These are phyloP conservation scores for Fusarium albosuccineum DNA, from an alignment of 2,329 filamentous ascomycete genomes.

Conservation along the genomic window DNA sequence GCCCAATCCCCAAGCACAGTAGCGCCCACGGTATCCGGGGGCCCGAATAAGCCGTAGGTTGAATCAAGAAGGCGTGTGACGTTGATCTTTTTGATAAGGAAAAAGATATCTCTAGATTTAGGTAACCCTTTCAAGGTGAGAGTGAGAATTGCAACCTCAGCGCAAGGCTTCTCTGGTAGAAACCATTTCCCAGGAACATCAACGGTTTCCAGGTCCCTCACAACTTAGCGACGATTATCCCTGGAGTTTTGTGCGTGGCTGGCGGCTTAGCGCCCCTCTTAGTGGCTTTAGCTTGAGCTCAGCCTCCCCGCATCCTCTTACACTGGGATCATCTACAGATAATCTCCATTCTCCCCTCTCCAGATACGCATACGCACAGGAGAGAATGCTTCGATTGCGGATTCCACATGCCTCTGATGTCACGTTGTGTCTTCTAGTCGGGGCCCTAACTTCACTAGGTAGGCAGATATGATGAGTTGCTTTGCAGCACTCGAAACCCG, in stretches of 20 bases:
- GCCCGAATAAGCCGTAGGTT: not conserved
- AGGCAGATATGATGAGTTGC: not conserved
- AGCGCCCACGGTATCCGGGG: slow-evolving; percentile 9
- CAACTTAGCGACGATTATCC: not conserved
- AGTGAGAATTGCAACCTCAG: too few species aligned
- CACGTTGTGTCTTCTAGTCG: too few species aligned
- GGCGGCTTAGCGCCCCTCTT: slow-evolving; percentile 28
- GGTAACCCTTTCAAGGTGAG: too few species aligned
- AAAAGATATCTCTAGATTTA: not conserved
- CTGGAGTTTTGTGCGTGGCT: slow-evolving; percentile 29
- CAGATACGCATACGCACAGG: too few species aligned
- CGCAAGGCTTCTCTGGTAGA: too few species aligned
- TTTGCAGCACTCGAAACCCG: not conserved
- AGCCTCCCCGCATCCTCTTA: slow-evolving; percentile 32
- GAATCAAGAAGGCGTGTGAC: not conserved
- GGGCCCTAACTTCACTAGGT: too few species aligned
- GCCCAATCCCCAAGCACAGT: slow-evolving; percentile 5
- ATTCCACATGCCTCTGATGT: too few species aligned
- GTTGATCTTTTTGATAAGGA: not conserved
- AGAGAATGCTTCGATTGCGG: too few species aligned
- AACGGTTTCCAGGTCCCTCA: not conserved
- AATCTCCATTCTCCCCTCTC: too few species aligned
- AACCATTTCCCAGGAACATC: too few species aligned
- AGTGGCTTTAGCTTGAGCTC: slow-evolving; percentile 17
- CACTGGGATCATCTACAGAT: not conserved